A percentile compares a stretch with the other conserved stretches of the same genome.
These are phyloP conservation scores for Dendrobium officinale DNA, from an alignment of 106 monocot species.

Conservation along the genomic window DNA sequence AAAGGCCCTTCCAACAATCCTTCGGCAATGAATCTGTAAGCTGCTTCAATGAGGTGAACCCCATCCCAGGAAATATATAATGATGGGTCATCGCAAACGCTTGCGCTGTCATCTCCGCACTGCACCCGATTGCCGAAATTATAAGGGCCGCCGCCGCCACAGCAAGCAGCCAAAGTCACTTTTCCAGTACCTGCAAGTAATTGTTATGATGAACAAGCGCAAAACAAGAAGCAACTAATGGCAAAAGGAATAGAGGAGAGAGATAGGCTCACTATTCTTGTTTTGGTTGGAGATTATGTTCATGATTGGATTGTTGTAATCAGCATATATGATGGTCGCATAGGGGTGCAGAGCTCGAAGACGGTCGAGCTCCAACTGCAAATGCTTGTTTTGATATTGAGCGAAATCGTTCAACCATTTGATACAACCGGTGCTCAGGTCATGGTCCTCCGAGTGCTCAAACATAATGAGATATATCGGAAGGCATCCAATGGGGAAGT, in stretches of 20 bases:
- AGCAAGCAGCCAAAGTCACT: conserved; percentile 6
- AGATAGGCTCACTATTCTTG: neutral
- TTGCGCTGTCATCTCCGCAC: conserved; percentile 8
- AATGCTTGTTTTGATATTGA: conserved; percentile 27
- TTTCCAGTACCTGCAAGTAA: neutral
- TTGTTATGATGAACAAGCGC: neutral
- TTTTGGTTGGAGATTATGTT: conserved; percentile 8
- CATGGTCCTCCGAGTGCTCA: conserved; percentile 32
- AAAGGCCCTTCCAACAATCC: conserved; percentile 20
- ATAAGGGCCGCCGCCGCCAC: conserved; percentile 12
- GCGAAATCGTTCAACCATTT: conserved; percentile 45
- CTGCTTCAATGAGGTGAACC: conserved; percentile 22
- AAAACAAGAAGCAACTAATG: neutral
- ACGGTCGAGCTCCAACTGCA: conserved; percentile 20
- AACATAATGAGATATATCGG: conserved; percentile 21
- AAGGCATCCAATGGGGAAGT: conserved; percentile 48
- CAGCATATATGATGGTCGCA: conserved; percentile 57
- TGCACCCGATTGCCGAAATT: neutral
- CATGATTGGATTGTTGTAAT: conserved; percentile 42
- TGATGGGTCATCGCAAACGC: conserved; percentile 13
- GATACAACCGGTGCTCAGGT: conserved; percentile 41
- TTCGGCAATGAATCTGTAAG: conserved; percentile 8
- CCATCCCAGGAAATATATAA: conserved; percentile 25
- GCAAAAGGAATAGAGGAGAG: neutral
- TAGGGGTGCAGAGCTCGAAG: conserved; percentile 27